phyloP scores from a whole-genome alignment of 768 basidiomycete genomes.

The Mycena sanguinolenta region DNA sequence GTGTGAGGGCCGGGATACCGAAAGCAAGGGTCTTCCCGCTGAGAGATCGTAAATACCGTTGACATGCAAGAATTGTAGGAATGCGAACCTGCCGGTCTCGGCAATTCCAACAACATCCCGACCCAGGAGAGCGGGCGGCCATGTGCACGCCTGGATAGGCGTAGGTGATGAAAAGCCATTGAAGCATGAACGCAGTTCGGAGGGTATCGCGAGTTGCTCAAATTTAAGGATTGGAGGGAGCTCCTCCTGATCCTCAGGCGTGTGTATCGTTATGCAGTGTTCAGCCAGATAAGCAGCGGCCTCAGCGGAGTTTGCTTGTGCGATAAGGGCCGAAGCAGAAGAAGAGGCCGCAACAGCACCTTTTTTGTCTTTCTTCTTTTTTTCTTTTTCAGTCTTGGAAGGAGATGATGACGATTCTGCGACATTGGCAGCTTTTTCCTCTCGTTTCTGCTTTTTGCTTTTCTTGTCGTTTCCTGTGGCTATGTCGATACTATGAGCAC shows the following conservation, averaged over 20 bases:
- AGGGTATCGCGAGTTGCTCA: slow-evolving; percentile 75
- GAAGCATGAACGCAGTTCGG: slow-evolving; percentile 73
- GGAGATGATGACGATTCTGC: slow-evolving; percentile 24
- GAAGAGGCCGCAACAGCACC: slow-evolving; percentile 42
- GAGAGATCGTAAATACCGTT: slow-evolving; percentile 24
- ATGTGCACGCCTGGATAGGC: slow-evolving; percentile 95
- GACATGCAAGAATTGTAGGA: slow-evolving; percentile 1
- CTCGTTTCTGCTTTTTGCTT: slow-evolving; percentile 58
- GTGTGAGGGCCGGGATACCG: slow-evolving; percentile 89
- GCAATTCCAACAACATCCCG: slow-evolving; percentile 96
- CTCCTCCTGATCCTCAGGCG: slow-evolving; percentile 57
- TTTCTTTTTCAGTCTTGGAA: slow-evolving; percentile 35
- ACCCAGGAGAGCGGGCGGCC: slow-evolving; percentile 88
- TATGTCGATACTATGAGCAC: slow-evolving; percentile 9
- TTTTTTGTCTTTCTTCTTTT: slow-evolving; percentile 50
- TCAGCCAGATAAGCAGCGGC: slow-evolving; percentile 75
- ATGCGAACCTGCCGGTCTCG: slow-evolving; percentile 87
- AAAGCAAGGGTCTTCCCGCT: slow-evolving; percentile 98
- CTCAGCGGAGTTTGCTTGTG: slow-evolving; percentile 53
- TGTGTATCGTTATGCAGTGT: slow-evolving; percentile 81
- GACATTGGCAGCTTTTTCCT: slow-evolving; percentile 42
- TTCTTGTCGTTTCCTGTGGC: slow-evolving; percentile 52
- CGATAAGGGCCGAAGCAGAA: slow-evolving; percentile 38
- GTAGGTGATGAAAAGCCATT: slow-evolving; percentile 87
- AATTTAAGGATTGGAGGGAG: slow-evolving; percentile 83